Evolutionary conservation across 169 alveolate genomes (phyloP), one percentile per base, ranked within the genome.

Genomic region (Eimeria necatrix): DNA sequence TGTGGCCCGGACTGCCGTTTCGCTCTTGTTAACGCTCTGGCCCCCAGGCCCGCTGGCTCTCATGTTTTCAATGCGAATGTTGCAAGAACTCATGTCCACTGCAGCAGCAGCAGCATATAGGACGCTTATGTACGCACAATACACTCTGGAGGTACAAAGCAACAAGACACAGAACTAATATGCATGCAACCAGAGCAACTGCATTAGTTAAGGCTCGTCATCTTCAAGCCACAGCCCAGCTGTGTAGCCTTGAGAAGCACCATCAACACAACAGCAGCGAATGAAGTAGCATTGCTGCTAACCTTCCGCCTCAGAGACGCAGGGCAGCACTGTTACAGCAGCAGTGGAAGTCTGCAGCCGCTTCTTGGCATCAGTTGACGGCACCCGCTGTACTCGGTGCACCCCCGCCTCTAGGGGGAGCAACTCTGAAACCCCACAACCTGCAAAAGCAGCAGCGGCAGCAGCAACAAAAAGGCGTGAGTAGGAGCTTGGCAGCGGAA

Each of bases 21-120:
- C 99, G 59, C 98, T 98, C 87, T 97, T 98, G 96, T 98, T 98
- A 14, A 98, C 99, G 96, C 98, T 99, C 95, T 98, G 98, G 16
- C 99, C 99, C 41, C 99, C 99, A 48, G 99, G 99, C 5, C 99
- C 99, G 51, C 98, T 96, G 20, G 99, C 97, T 53, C 99, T 96
- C 99, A 98, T 98, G 22, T 98, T 97, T 91, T 98, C 99, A 41
- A 98, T 96, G 46, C 91, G 97, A 18, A 98, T 78, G 85, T 98
- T 99, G 64, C 97, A 18, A 10, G 87, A 73, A 16, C 64, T 32
- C 53, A 93, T 64, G 53, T 93, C 93, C 68, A 70, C 95, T 93
- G 87, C 48, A 14, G 91, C 20, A n/a, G 70, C 68, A 26, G 76
- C 49, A n/a, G 51, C 46, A 32, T 32, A 32, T 32, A 32, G 41